These are phyloP conservation scores for Wickerhamomyces tratensis DNA, from an alignment of 805 yeast species.

Conservation along the genomic window DNA sequence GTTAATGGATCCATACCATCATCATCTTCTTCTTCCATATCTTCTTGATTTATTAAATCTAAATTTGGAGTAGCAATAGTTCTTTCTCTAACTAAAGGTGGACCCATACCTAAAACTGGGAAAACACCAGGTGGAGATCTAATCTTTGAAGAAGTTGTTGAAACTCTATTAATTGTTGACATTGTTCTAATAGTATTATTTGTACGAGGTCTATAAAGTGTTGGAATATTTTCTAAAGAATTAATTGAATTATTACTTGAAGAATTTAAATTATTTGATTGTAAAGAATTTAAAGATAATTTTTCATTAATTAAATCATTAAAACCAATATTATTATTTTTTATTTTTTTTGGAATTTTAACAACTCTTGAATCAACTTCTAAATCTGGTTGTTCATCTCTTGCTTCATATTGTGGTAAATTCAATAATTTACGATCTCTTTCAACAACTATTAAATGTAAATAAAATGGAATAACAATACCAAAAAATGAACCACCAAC, in stretches of 20 bases:
- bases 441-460: conserved; percentile 66
- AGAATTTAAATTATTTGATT: not conserved
- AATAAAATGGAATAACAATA: conserved; percentile 56
- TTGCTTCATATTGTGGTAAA: conserved; percentile 59
- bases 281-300: not conserved
- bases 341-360: conserved; percentile 24
- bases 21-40: not conserved
- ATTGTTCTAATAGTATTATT: not conserved
- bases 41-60: not conserved
- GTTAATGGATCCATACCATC: not conserved
- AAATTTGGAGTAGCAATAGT: conserved; percentile 40
- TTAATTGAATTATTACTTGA: conserved; percentile 4
- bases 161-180: not conserved
- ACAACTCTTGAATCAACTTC: conserved; percentile 75
- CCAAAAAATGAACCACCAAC: conserved; percentile 73
- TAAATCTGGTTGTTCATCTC: conserved; percentile 75
- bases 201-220: conserved; percentile 8
- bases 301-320: conserved; percentile 1
- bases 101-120: conserved; percentile 75
- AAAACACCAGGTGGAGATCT: conserved; percentile 70
- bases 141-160: conserved; percentile 6
- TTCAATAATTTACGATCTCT: conserved; percentile 51
- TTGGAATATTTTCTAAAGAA: conserved; percentile 7
- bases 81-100: conserved; percentile 44
- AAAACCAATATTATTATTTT: not conserved